These are phyloP conservation scores for Cryptosporidium xiaoi DNA, from an alignment of 169 alveolate species.

Conservation along the genomic window DNA sequence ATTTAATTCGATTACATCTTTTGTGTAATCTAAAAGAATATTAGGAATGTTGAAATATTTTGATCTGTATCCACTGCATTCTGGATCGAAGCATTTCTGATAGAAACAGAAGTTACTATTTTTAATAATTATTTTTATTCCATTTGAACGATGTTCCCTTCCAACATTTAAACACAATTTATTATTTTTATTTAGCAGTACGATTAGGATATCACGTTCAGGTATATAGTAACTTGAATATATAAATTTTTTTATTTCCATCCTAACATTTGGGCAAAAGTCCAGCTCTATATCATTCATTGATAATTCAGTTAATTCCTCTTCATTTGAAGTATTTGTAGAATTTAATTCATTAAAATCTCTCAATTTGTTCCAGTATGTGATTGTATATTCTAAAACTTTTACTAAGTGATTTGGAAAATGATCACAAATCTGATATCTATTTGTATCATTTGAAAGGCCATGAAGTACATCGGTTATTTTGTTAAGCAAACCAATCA, in stretches of 20 bases:
- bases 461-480: background rate
- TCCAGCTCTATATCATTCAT: constrained; percentile 30
- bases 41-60: constrained; percentile 32
- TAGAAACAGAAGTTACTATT: constrained; percentile 37
- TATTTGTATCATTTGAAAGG: background rate
- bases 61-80: constrained; percentile 60
- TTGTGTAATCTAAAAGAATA: background rate
- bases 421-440: background rate
- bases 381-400: constrained; percentile 16
- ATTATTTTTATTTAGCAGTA: constrained; percentile 12
- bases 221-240: background rate
- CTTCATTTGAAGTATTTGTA: background rate
- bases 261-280: background rate
- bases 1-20: constrained; percentile 36
- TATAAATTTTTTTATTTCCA: constrained; percentile 2
- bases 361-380: constrained; percentile 27
- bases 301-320: background rate
- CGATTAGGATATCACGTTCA: constrained; percentile 22
- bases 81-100: constrained; percentile 78
- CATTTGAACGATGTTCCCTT: constrained; percentile 76
- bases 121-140: constrained; percentile 58
- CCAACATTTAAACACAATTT: constrained; percentile 58
- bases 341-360: background rate
- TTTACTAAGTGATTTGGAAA: constrained; percentile 44
- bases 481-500: background rate